Conservation (phyloP, 2,329 filamentous ascomycete genomes). For the Colletotrichum tropicale region DNA sequence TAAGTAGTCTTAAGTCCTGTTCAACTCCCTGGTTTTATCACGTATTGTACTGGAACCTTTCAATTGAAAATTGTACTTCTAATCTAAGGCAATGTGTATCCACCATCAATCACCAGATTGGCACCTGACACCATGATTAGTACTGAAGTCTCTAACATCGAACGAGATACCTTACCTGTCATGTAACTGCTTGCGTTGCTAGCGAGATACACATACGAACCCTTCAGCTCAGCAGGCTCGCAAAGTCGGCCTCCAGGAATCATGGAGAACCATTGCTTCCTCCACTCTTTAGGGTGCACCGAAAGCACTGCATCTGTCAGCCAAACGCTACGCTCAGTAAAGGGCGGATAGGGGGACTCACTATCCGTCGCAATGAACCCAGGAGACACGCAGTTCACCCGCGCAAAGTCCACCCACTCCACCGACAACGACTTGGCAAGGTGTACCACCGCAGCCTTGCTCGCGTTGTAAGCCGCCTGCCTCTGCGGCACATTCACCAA, state of each 20-base stretch:
- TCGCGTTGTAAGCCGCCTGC: conserved; percentile 70
- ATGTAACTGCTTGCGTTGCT: conserved; percentile 44
- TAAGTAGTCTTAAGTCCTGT: fast-evolving
- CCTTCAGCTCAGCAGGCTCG: conserved; percentile 42
- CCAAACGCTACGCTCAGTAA: too few species aligned
- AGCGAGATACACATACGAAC: conserved; percentile 58
- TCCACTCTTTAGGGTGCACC: conserved; percentile 64
- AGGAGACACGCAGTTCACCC: conserved; percentile 19
- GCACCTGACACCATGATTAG: conserved; percentile 21
- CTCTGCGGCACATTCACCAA: conserved; percentile 45
- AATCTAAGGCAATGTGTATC: conserved; percentile 56
- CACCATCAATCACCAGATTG: conserved; percentile 60
- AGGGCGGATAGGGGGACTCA: too few species aligned
- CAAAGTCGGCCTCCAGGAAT: conserved; percentile 13
- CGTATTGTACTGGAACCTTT: neutral
- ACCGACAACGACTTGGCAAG: conserved; percentile 71
- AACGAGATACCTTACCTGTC: conserved; percentile 29
- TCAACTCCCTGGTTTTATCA: neutral
- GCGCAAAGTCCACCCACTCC: conserved; percentile 73
- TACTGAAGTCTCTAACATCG: neutral
- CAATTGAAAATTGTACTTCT: neutral
- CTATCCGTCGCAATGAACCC: conserved; percentile 19
- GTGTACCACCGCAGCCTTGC: conserved; percentile 76
- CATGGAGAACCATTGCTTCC: conserved; percentile 16
- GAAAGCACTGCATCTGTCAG: conserved; percentile 1